These are phyloP conservation scores for Styphnolobium japonicum DNA, from an alignment of 306 rosid genomes.

Conservation along the genomic window DNA sequence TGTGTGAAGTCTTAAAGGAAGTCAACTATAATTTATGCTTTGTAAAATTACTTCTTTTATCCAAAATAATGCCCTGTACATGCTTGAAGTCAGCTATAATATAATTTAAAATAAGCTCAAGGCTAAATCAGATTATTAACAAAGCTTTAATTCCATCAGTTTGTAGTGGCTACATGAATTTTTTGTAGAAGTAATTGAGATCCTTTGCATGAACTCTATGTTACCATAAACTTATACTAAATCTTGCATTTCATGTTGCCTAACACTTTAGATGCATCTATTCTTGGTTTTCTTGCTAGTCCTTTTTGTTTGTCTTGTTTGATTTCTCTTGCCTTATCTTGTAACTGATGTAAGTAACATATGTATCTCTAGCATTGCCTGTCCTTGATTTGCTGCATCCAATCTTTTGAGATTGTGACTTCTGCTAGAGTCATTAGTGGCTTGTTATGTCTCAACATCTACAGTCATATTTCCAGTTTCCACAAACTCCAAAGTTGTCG, in stretches of 20 bases:
- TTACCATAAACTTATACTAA: not conserved
- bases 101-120: not conserved
- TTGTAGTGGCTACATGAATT: not conserved
- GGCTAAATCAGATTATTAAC: not conserved
- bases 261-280: not conserved
- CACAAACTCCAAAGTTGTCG: too few relatives aligned
- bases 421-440: not conserved
- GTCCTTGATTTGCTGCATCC: conserved; percentile 9
- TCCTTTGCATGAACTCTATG: not conserved
- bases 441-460: not conserved
- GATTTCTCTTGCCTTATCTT: not conserved
- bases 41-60: not conserved
- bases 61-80: not conserved
- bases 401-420: conserved; percentile 4
- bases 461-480: not conserved
- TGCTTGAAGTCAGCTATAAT: not conserved
- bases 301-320: not conserved
- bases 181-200: not conserved
- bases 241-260: not conserved
- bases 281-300: not conserved
- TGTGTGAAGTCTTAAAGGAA: not conserved
- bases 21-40: not conserved
- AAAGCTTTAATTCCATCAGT: not conserved
- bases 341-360: not conserved
- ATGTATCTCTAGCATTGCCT: not conserved